These are phyloP conservation scores for Auricularia sp. DNA, from an alignment of 768 basidiomycete genomes.

Conservation along the genomic window DNA sequence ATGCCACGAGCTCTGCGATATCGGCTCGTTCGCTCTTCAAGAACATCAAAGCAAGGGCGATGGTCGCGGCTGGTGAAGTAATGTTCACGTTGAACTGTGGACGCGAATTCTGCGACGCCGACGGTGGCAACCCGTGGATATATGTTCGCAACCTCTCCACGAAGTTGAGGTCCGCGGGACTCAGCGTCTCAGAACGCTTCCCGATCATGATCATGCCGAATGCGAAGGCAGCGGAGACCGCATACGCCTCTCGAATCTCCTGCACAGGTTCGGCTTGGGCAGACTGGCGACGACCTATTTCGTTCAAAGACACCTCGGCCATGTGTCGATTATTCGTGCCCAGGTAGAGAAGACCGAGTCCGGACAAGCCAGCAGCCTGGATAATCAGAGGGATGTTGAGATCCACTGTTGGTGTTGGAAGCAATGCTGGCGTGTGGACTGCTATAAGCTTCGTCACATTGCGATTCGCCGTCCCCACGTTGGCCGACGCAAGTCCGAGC, in stretches of 20 bases:
- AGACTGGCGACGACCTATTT: constrained; percentile 71
- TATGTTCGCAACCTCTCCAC: constrained; percentile 62
- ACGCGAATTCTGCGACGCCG: constrained; percentile 20
- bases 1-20: constrained; percentile 72
- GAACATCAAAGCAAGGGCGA: constrained; percentile 90
- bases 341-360: constrained; percentile 82
- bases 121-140: constrained; percentile 60
- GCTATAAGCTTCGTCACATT: constrained; percentile 87
- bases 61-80: constrained; percentile 84
- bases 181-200: constrained; percentile 28
- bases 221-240: constrained; percentile 76
- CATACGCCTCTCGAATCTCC: constrained; percentile 88
- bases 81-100: constrained; percentile 73
- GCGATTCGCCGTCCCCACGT: constrained; percentile 73
- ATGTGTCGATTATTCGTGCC: constrained; percentile 82
- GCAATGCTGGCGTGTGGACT: constrained; percentile 85
- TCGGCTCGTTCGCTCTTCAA: constrained; percentile 75
- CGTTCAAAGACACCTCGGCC: constrained; percentile 84
- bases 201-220: constrained; percentile 98
- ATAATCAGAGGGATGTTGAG: constrained; percentile 85
- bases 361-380: constrained; percentile 79
- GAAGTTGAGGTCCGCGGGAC: constrained; percentile 66
- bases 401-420: constrained; percentile 78
- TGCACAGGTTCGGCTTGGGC: constrained; percentile 75
- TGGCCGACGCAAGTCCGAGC: constrained; percentile 86